These are phyloP conservation scores for Serendipita sp. DNA, from an alignment of 768 basidiomycete genomes.

Conservation along the genomic window DNA sequence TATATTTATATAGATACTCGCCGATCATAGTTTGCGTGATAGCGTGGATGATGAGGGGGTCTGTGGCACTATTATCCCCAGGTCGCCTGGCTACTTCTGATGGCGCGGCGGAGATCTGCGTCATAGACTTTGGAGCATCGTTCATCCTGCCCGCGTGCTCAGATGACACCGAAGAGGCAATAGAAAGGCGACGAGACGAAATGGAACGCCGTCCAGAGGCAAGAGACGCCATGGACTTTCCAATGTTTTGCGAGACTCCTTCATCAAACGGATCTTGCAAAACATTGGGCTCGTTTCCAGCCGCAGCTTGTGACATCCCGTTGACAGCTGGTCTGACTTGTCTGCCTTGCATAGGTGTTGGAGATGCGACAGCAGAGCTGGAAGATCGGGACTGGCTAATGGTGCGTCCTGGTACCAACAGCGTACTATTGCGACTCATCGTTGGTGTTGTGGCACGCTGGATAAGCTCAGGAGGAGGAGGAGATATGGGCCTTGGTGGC, in stretches of 20 bases:
- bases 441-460: constrained; percentile 82
- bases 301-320: neutral
- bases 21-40: constrained; percentile 99
- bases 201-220: neutral
- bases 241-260: neutral
- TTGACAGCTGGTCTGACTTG: neutral
- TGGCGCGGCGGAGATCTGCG: neutral
- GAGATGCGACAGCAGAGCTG: neutral
- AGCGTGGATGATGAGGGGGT: constrained; percentile 82
- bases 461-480: constrained; percentile 83
- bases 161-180: constrained; percentile 40
- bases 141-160: constrained; percentile 12
- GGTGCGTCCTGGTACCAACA: neutral
- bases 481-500: constrained; percentile 80
- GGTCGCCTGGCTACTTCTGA: neutral
- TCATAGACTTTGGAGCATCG: constrained; percentile 7
- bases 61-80: constrained; percentile 40
- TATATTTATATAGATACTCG: constrained; percentile 97
- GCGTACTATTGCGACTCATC: constrained; percentile 31
- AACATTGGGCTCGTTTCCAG: neutral
- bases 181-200: constrained; percentile 61
- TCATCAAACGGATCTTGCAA: constrained; percentile 5
- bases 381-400: neutral
- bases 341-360: neutral
- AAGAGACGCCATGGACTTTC: neutral